Evolutionary conservation across 2,329 filamentous ascomycete genomes (phyloP), one percentile per base, ranked within the genome.

Genomic region (Cladosporium sp.): DNA sequence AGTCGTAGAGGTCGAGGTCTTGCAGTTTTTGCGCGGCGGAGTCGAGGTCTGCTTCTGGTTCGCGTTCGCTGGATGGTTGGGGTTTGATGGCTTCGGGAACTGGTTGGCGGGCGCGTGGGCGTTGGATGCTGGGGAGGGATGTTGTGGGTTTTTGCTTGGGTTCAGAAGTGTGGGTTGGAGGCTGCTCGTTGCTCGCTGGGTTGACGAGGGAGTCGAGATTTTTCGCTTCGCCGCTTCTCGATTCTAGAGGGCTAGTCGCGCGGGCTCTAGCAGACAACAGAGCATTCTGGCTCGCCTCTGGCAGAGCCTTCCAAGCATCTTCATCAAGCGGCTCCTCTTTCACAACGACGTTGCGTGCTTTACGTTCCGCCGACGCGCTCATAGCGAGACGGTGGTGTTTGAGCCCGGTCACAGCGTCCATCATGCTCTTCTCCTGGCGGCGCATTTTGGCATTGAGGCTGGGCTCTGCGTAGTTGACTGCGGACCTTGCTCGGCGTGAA

Each of bases 391-490:
- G 50, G 6, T 55, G 60, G 52, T 62, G 59, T 27, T 64, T 59
- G 11, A 63, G 57, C 2, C 63, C 63, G 35, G 58, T 56, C 4
- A 77, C 66, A 1, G 74, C 74, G 56, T 76, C 72, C 1, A 70
- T 69, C 47, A 75, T 60, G 43, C 73, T 67, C 54, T 74, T 73
- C 43, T 66, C 67, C 1, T 73, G 72, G 20, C 74, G 67, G 16
- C 74, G 66, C 73, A 77, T 76, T 57, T 77, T 77, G 13, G 67
- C 69, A 39, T 66, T 65, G 13, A 77, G 61, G 42, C 67, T 74
- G 1, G 74, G 74, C 54, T 76, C 73, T 11, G 74, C 72, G 53
- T 76, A 76, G 59, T 70, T 75, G 42, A 76, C 72, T 29, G 70
- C 67, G 15, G 70, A 62, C 19, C 74, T 66, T 12, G 72, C 72